Base-by-base conservation (phyloP, 495 filamentous ascomycete genomes). In the Aspergillus ellipticus region DNA sequence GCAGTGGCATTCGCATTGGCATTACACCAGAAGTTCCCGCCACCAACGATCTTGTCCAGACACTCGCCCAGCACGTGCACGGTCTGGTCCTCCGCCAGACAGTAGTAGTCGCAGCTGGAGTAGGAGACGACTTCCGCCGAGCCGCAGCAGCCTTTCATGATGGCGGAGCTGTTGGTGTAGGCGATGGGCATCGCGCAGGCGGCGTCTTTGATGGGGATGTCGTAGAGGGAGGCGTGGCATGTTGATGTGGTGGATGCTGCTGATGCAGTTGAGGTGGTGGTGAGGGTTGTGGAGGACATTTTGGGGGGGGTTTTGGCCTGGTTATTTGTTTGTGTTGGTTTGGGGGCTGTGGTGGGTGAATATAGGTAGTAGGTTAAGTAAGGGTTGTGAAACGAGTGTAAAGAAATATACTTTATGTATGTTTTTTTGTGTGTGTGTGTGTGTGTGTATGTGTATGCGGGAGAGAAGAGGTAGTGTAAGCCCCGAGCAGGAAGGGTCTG, bases 81-180 rank as follows among this genome's bases (percentile, higher is more conserved):
- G 8, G 39, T 69, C 57, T 76, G 70, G 39, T 63, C 72, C 31
- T 63, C 57, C 0, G 73, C 72, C 2, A 73, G 66, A 49, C 75
- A 78, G 67, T 76, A 78, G 42, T 72, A 66, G 29, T 70, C 72
- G 61, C 74, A 79, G 62, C 63, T 55, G 52, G 66, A 59, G 63
- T 77, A 75, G n/a, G 74, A 70, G 11, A 75, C 56, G 22, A 76
- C 65, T 42, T 65, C 62, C 2, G 70, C 71, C 6, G 51, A 6
- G 33, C 57, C 60, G 56, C 74, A 77, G 66, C 75, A 77, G n/a
- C 57, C 62, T n/a, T 42, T 55, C 68, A 78, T 68, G 35, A 73
- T 62, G 37, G 70, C 61, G 20, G 67, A 62, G 64, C 71, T 63
- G 46, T 65, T 70, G 53, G 53, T 53, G 43, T 62, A 55, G 33